These are phyloP conservation scores for Ophiostoma pallidulum DNA, from an alignment of 2,329 filamentous ascomycete species.

Conservation along the genomic window DNA sequence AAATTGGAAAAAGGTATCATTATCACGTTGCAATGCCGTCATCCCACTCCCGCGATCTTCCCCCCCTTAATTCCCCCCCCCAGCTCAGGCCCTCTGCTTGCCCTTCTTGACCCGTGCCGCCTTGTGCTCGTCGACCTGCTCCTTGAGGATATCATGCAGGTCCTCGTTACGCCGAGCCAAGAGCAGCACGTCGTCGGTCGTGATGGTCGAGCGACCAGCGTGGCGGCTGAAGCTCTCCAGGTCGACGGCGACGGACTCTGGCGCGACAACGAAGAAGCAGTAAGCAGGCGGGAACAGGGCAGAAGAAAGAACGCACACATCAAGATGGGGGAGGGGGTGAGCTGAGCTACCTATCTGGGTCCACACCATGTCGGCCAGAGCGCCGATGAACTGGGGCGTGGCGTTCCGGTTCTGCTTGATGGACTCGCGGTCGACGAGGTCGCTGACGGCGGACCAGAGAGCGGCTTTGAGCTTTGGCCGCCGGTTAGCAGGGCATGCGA, in stretches of 20 bases:
- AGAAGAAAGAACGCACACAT: slow-evolving; percentile 32
- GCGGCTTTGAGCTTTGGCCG: slow-evolving; percentile 67
- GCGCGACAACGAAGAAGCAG: background rate
- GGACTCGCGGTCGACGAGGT: slow-evolving; percentile 81
- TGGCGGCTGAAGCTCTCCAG: slow-evolving; percentile 57
- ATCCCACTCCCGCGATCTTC: too few relatives aligned
- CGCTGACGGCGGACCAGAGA: slow-evolving; percentile 74
- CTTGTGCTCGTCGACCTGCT: slow-evolving; percentile 54
- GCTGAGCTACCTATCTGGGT: slow-evolving; percentile 79
- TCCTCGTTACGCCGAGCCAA: slow-evolving; percentile 81
- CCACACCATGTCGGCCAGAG: slow-evolving; percentile 79
- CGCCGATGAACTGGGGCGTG: slow-evolving; percentile 83
- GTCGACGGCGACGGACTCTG: slow-evolving; percentile 48
- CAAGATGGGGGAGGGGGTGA: too few relatives aligned
- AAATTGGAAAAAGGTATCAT: too few relatives aligned
- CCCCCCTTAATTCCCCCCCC: too few relatives aligned
- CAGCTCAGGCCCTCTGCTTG: slow-evolving; percentile 19
- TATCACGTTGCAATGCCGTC: too few relatives aligned
- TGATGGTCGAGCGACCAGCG: slow-evolving; percentile 70
- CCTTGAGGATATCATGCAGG: slow-evolving; percentile 63
- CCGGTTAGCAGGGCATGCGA: too few relatives aligned
- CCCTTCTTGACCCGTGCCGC: slow-evolving; percentile 29
- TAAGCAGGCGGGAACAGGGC: background rate
- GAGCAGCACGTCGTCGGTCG: slow-evolving; percentile 78
- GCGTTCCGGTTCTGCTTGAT: slow-evolving; percentile 68